A percentile compares a stretch with the other conserved stretches of the same genome.
Evolutionary conservation across 2,329 filamentous ascomycete genomes (phyloP).

Genomic region (Trichoderma brevicompactum): DNA sequence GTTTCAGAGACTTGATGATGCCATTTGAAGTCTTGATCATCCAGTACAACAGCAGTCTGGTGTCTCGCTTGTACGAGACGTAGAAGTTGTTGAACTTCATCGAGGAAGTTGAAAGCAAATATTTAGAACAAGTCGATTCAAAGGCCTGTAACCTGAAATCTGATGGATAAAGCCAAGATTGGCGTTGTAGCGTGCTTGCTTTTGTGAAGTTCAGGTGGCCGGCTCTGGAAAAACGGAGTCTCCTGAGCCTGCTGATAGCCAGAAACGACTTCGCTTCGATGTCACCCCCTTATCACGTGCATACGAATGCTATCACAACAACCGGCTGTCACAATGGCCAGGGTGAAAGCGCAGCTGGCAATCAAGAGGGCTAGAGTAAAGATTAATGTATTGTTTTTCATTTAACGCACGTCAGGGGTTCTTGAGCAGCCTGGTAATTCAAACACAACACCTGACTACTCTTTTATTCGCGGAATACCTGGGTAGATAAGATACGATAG

Average conservation of each 20-base stretch:
- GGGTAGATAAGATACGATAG: background rate
- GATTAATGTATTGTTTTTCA: background rate
- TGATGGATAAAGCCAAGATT: background rate
- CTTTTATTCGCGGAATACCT: background rate
- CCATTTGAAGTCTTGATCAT: slow-evolving; percentile 46
- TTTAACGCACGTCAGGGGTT: no score
- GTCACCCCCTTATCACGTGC: slow-evolving; percentile 11
- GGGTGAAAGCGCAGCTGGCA: background rate
- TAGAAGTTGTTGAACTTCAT: slow-evolving; percentile 43
- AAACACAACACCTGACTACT: background rate
- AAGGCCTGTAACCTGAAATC: background rate
- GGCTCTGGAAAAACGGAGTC: background rate
- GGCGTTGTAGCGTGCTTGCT: background rate
- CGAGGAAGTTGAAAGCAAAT: slow-evolving; percentile 40
- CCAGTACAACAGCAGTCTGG: slow-evolving; percentile 45
- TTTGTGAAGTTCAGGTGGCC: background rate
- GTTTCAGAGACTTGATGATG: slow-evolving; percentile 38
- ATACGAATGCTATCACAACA: background rate
- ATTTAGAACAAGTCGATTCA: background rate
- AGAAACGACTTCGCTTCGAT: background rate
- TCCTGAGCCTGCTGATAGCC: background rate
- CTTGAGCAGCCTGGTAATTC: no score
- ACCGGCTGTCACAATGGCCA: background rate
- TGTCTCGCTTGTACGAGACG: slow-evolving; percentile 47
- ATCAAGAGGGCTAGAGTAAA: background rate